Evolutionary conservation across 2,329 filamentous ascomycete species (phyloP).

Genomic region (Cladophialophora immunda): DNA sequence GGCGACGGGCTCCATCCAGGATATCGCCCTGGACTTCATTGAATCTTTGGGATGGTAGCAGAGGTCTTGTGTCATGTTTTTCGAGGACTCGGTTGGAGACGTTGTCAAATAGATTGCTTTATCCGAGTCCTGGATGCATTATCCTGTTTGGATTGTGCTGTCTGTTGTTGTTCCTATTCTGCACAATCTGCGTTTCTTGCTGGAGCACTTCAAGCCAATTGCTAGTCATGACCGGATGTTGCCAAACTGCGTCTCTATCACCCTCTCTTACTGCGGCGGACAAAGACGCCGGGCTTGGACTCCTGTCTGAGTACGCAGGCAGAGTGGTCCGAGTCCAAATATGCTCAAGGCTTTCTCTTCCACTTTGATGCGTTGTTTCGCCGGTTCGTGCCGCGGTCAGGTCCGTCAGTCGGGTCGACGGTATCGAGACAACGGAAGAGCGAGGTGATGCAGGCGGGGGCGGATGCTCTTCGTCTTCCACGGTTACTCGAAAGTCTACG

Average conservation of each 20-base stretch:
- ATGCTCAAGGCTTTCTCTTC: slow-evolving; percentile 26
- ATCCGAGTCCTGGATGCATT: background rate
- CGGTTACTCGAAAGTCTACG: slow-evolving; percentile 14
- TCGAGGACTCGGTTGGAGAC: background rate
- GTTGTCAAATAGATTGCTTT: background rate
- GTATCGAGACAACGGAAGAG: slow-evolving; percentile 38
- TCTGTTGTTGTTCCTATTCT: background rate
- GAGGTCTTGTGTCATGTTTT: background rate
- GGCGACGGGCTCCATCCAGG: background rate
- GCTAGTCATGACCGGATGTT: slow-evolving; percentile 34
- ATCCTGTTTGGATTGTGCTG: background rate
- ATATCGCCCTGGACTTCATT: background rate
- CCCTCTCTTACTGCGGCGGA: slow-evolving; percentile 47
- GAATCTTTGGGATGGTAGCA: background rate
- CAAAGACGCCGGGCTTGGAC: slow-evolving; percentile 29
- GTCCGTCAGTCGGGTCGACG: slow-evolving; percentile 38
- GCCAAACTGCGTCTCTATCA: slow-evolving; percentile 62
- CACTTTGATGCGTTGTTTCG: slow-evolving; percentile 21
- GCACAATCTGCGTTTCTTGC: slow-evolving; percentile 13
- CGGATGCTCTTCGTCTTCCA: slow-evolving; percentile 15
- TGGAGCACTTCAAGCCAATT: slow-evolving; percentile 31
- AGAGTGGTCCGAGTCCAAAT: slow-evolving; percentile 24
- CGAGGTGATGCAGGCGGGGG: slow-evolving; percentile 32
- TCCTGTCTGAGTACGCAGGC: slow-evolving; percentile 33
- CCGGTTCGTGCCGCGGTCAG: slow-evolving; percentile 36